Evolutionary conservation across 1,139 yeast species (phyloP).

Genomic region (Scheffersomyces segobiensis): DNA sequence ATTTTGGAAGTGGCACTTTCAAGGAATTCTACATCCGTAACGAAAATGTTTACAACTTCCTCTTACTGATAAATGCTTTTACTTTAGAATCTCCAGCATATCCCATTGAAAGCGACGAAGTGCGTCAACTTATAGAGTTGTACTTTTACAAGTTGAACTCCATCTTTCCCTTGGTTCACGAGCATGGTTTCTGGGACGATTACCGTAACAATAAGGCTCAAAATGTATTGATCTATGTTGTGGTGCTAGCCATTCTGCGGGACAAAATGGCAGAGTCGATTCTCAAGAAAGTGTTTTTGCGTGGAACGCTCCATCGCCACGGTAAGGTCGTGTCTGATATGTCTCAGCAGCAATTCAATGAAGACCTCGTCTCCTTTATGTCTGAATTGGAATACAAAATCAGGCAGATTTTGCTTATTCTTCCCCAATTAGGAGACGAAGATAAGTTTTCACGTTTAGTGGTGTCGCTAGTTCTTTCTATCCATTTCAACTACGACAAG

Average conservation of each 20-base stretch:
- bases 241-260: conserved; percentile 28
- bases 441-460: conserved; percentile 33
- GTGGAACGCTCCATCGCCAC: conserved; percentile 4
- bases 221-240: conserved; percentile 26
- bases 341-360: conserved; percentile 9
- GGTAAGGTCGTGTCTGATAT: conserved; percentile 1
- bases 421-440: conserved; percentile 40
- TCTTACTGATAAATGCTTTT: conserved; percentile 33
- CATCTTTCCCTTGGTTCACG: conserved; percentile 35
- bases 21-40: conserved; percentile 17
- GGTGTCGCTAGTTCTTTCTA: conserved; percentile 29
- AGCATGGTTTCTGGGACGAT: conserved; percentile 28
- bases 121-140: conserved; percentile 25
- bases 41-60: conserved; percentile 18
- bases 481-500: conserved; percentile 30
- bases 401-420: conserved; percentile 31
- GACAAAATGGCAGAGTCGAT: conserved; percentile 32
- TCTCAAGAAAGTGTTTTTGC: conserved; percentile 19
- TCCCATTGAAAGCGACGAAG: conserved; percentile 22
- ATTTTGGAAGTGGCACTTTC: conserved; percentile 12
- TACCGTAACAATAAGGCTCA: conserved; percentile 22
- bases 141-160: conserved; percentile 35
- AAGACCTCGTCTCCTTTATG: conserved; percentile 18
- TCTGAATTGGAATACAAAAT: conserved; percentile 37
- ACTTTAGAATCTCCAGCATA: conserved; percentile 28